Evolutionary conservation across 2,329 filamentous ascomycete genomes (phyloP).

Genomic region (Metarhizium guizhouense): DNA sequence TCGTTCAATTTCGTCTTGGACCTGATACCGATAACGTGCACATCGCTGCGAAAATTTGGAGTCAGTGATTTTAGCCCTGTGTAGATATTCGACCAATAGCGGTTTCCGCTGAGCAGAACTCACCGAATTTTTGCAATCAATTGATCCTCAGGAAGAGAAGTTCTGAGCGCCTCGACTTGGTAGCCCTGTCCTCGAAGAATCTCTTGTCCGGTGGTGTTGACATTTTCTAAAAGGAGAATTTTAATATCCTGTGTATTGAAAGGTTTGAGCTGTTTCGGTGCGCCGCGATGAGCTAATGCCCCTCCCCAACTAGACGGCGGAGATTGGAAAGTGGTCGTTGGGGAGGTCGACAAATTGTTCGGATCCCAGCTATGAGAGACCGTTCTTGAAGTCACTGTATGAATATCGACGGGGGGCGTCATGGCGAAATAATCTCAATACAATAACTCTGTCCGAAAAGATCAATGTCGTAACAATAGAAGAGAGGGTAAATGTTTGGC

Average conservation of each 20-base stretch:
- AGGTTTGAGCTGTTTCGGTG: slow-evolving; percentile 75
- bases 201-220: slow-evolving; percentile 81
- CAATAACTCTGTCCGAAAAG: not conserved
- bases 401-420: slow-evolving; percentile 39
- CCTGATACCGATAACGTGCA: slow-evolving; percentile 95
- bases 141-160: slow-evolving; percentile 81
- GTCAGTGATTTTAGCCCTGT: slow-evolving; percentile 7
- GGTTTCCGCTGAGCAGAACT: slow-evolving; percentile 19
- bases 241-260: slow-evolving; percentile 96
- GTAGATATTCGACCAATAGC: not conserved
- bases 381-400: slow-evolving; percentile 23
- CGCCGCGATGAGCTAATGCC: slow-evolving; percentile 28
- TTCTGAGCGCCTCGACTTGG: slow-evolving; percentile 88
- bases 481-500: not conserved
- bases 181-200: slow-evolving; percentile 83
- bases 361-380: slow-evolving; percentile 50
- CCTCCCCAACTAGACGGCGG: slow-evolving; percentile 54
- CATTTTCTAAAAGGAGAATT: slow-evolving; percentile 89
- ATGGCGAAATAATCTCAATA: slow-evolving; percentile 17
- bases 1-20: slow-evolving; percentile 94
- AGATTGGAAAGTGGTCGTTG: slow-evolving; percentile 66
- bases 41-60: slow-evolving; percentile 49
- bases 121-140: slow-evolving; percentile 94
- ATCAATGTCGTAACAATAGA: not conserved
- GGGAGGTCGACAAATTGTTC: slow-evolving; percentile 58